Percentiles rank a stretch among this genome's conserved stretches.
These are phyloP conservation scores for Dothistroma septosporum DNA, from an alignment of 2,329 filamentous ascomycete species.

Conservation along the genomic window DNA sequence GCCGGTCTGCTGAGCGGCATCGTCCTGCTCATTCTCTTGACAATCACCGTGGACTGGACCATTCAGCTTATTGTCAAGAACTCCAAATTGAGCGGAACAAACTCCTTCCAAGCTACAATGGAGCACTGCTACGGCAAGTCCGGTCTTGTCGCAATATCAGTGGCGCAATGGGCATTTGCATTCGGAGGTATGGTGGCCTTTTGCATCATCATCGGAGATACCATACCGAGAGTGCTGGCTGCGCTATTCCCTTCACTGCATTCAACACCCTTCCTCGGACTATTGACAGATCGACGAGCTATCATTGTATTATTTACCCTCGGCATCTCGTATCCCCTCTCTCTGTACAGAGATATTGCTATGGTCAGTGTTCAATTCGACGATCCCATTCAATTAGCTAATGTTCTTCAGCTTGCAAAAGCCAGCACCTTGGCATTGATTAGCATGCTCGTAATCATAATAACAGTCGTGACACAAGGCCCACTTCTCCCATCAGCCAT, in stretches of 20 bases:
- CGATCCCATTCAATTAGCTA: conserved; percentile 12
- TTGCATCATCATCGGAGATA: conserved; percentile 94
- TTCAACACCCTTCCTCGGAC: conserved; percentile 70
- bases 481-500: conserved; percentile 66
- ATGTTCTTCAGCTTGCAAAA: conserved; percentile 71
- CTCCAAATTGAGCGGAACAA: conserved; percentile 89
- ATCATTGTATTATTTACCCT: conserved; percentile 86
- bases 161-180: conserved; percentile 97
- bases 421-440: conserved; percentile 88
- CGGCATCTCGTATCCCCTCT: conserved; percentile 83
- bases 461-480: conserved; percentile 83
- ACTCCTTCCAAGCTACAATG: conserved; percentile 93
- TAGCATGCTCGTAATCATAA: conserved; percentile 86
- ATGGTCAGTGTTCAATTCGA: conserved; percentile 57
- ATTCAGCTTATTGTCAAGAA: conserved; percentile 96
- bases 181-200: conserved; percentile 99
- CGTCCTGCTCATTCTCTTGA: conserved; percentile 71
- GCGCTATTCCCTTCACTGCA: conserved; percentile 75
- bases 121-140: conserved; percentile 88
- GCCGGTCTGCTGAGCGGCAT: conserved; percentile 81
- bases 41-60: conserved; percentile 90
- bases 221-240: conserved; percentile 82
- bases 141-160: conserved; percentile 80
- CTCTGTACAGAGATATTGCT: conserved; percentile 91
- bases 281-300: conserved; percentile 74